Evolutionary conservation across 176 grass and related monocot genomes (phyloP).

Genomic region (Sorghum bicolor): Sorghum_bicolor_NCBIv3 NC_012877.2:22124501-22125000

Average conservation of each 20-base stretch:
- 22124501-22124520: conserved; percentile 28
- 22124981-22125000: conserved; percentile 31
- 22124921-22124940: conserved; percentile 99
- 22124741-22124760: conserved; percentile 44
- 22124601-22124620: conserved; percentile 26
- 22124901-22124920: conserved; percentile 93
- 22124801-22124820: conserved; percentile 22
- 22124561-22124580: conserved; percentile 29
- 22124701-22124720: conserved; percentile 41
- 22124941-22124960: conserved; percentile 84
- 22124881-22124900: conserved; percentile 54
- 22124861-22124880: conserved; percentile 28
- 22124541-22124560: conserved; percentile 27
- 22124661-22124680: conserved; percentile 5
- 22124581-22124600: conserved; percentile 5
- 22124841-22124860: conserved; percentile 24
- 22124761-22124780: conserved; percentile 31
- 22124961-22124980: conserved; percentile 45
- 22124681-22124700: conserved; percentile 18
- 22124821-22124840: conserved; percentile 22
- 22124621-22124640: conserved; percentile 28
- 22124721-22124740: conserved; percentile 36
- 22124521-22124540: conserved; percentile 31
- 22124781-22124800: conserved; percentile 22
- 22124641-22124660: conserved; percentile 25